Evolutionary conservation across 768 basidiomycete species (phyloP).

Genomic region (Boletus coccyginus): DNA sequence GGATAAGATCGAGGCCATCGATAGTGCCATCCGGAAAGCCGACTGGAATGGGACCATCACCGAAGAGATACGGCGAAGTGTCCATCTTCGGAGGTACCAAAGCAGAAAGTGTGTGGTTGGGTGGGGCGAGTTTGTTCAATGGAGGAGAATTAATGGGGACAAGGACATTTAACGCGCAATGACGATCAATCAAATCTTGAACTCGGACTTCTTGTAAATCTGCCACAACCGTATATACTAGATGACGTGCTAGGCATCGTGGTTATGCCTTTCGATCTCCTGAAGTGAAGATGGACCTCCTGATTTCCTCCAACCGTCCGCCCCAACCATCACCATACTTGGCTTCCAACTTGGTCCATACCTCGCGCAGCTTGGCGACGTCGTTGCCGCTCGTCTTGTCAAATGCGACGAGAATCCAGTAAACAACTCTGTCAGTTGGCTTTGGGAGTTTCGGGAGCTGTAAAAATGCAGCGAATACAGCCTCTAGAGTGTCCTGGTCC

Average conservation of each 20-base stretch:
- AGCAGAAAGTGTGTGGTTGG: conserved; percentile 62
- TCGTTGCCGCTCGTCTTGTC: conserved; percentile 57
- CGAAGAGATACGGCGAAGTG: conserved; percentile 73
- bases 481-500: conserved; percentile 54
- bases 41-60: conserved; percentile 83
- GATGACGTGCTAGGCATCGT: not conserved
- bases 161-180: conserved; percentile 25
- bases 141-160: conserved; percentile 58
- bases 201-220: conserved; percentile 6
- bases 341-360: conserved; percentile 55
- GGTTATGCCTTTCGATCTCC: conserved; percentile 1
- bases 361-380: conserved; percentile 44
- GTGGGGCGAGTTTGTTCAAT: conserved; percentile 76
- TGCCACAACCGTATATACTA: conserved; percentile 11
- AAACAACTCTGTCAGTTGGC: conserved; percentile 48
- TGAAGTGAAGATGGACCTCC: conserved; percentile 36
- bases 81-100: conserved; percentile 81
- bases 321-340: conserved; percentile 49
- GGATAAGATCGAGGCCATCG: conserved; percentile 85
- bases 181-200: not conserved
- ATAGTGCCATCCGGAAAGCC: conserved; percentile 91
- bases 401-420: conserved; percentile 69
- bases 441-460: conserved; percentile 44
- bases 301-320: conserved; percentile 43
- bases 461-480: conserved; percentile 62